Conservation (phyloP, 2,329 filamentous ascomycete genomes). For the Hypoxylon sp. region DNA sequence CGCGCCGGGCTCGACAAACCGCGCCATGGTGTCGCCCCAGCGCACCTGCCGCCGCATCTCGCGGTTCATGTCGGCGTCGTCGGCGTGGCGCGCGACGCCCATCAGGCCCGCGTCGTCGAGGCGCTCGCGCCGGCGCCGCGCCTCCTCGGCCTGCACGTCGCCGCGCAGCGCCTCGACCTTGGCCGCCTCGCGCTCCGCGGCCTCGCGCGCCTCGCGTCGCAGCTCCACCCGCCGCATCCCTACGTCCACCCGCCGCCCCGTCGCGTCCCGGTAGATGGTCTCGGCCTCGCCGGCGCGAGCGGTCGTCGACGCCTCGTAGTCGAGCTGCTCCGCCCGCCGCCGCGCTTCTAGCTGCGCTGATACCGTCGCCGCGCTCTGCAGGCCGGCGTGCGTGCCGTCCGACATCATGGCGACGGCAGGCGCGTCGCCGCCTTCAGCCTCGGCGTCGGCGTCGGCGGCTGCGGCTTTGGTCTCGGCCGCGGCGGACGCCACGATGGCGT, state of each 20-base stretch:
- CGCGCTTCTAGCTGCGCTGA: constrained; percentile 72
- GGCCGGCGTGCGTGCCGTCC: constrained; percentile 83
- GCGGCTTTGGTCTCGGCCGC: constrained; percentile 70
- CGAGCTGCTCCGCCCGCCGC: constrained; percentile 53
- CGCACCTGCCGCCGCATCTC: constrained; percentile 78
- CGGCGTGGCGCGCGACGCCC: constrained; percentile 78
- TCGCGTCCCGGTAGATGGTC: constrained; percentile 95
- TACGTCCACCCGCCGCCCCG: constrained; percentile 91
- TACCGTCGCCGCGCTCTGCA: constrained; percentile 85
- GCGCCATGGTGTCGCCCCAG: constrained; percentile 94
- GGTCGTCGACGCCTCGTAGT: constrained; percentile 39
- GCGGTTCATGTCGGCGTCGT: constrained; percentile 85
- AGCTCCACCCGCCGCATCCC: constrained; percentile 89
- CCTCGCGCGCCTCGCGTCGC: constrained; percentile 68
- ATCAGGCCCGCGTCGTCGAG: constrained; percentile 84
- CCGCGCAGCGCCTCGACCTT: constrained; percentile 78
- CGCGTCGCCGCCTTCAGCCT: constrained; percentile 53
- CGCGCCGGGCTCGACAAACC: constrained; percentile 69
- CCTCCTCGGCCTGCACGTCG: constrained; percentile 80
- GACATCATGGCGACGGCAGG: constrained; percentile 72
- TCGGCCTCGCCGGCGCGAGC: constrained; percentile 71
- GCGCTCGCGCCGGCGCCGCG: constrained; percentile 68
- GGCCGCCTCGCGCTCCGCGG: constrained; percentile 75
- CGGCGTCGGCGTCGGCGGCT: constrained; percentile 54
- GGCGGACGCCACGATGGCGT: constrained; percentile 78